Percentiles rank a stretch among this genome's conserved stretches.
phyloP scores from a whole-genome alignment of 495 filamentous ascomycete species.

The Xylaria venustula region DNA sequence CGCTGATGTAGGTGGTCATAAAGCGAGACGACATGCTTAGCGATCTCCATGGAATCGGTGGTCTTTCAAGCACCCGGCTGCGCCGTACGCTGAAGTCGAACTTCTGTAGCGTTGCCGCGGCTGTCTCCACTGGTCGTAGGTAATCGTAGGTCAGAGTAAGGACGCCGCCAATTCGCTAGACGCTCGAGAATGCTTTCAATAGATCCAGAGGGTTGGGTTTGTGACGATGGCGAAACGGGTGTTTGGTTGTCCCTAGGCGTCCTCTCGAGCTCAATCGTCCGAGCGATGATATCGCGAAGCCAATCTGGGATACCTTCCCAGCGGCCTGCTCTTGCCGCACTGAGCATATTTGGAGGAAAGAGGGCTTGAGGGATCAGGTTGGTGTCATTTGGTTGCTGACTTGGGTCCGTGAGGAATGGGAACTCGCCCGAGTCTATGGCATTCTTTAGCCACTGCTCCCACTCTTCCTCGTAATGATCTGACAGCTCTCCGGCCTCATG shows the following conservation, averaged over 20 bases:
- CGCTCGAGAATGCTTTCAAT: not conserved
- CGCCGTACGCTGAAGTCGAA: constrained; percentile 25
- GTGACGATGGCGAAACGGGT: not conserved
- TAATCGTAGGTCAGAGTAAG: constrained; percentile 28
- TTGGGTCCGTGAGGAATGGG: constrained; percentile 41
- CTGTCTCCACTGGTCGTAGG: constrained; percentile 17
- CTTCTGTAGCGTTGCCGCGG: constrained; percentile 10
- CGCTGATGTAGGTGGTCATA: not conserved
- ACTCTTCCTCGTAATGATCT: constrained; percentile 71
- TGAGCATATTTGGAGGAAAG: constrained; percentile 42
- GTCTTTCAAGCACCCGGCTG: constrained; percentile 23
- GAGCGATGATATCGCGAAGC: constrained; percentile 46
- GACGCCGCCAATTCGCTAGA: constrained; percentile 14
- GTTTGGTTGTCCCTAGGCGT: not conserved
- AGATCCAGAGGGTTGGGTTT: not conserved
- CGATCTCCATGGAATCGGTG: not conserved
- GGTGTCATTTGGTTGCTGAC: constrained; percentile 24
- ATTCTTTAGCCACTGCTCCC: constrained; percentile 85
- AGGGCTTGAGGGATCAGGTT: constrained; percentile 38
- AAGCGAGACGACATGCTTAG: not conserved
- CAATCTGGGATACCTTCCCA: constrained; percentile 53
- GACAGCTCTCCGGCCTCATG: constrained; percentile 59
- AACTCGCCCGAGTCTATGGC: constrained; percentile 62
- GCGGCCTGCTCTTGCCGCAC: constrained; percentile 45
- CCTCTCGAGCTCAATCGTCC: constrained; percentile 30